Conservation (phyloP, 257 asterid species). For the Ligustrum vulgare region DNA sequence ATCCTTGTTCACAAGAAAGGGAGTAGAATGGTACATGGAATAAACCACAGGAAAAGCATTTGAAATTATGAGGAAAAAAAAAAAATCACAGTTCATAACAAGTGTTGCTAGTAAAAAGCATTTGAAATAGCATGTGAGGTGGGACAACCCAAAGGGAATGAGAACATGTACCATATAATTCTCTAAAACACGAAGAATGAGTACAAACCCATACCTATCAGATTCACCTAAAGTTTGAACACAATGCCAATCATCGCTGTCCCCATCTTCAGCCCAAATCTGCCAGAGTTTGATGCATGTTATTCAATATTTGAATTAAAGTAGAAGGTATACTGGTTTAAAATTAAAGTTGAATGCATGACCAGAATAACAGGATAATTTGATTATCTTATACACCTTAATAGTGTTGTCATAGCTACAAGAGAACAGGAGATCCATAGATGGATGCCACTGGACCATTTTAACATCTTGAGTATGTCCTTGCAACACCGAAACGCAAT, state of each 20-base stretch:
- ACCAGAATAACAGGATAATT: neutral
- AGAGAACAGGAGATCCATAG: slow-evolving; percentile 65
- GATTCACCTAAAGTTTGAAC: slow-evolving; percentile 72
- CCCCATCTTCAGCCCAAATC: slow-evolving; percentile 80
- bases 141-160: neutral
- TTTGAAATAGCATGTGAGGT: neutral
- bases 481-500: slow-evolving; percentile 70
- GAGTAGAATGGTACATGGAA: no score
- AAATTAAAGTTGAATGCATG: neutral
- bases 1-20: no score
- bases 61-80: no score
- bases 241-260: slow-evolving; percentile 75
- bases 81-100: neutral
- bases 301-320: neutral
- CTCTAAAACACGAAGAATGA: no score
- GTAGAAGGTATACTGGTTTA: neutral
- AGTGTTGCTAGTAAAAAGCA: neutral
- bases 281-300: slow-evolving; percentile 30
- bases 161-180: neutral
- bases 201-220: slow-evolving; percentile 43
- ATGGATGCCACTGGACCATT: slow-evolving; percentile 89
- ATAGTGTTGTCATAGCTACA: slow-evolving; percentile 86
- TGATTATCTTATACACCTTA: slow-evolving; percentile 44
- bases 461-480: slow-evolving; percentile 90
- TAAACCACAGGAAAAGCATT: no score